Evolutionary conservation across 2,329 filamentous ascomycete species (phyloP), one percentile per base, ranked within the genome.

Genomic region (Biscogniauxia mediterranea): DNA sequence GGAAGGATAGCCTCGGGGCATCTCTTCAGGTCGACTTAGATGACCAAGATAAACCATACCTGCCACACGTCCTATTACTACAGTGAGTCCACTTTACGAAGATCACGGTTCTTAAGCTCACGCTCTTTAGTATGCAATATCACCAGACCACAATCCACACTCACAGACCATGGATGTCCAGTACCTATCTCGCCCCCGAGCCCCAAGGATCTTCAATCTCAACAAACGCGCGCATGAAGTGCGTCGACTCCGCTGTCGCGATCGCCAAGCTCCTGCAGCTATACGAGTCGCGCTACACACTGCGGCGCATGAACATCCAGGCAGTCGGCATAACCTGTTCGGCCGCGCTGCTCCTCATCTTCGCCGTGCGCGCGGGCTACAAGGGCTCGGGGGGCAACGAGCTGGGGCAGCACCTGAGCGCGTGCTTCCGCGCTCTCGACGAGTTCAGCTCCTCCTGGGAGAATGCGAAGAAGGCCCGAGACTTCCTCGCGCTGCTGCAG

Each of bases 161-260:
- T 38, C 56, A 61, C 26, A 23, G 60, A 26, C 60, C 60, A 13
- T 57, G 56, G 51, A 61, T 61, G 60, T 55, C 52, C 38, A 53
- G 46, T 19, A 51, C 51, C 52, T 52, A 59, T 28, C 53, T 17
- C 13, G 46, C 54, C 8, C 3, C 28, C 28, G 28, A 58, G 8
- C 57, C 49, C 5, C 52, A 32, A 8, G 23, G 25, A 20, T 15
- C 20, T n/a, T 13, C 28, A 32, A 32, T 32, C 28, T 8, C 28
- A 32, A 32, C 28, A 13, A 49, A 60, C 28, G 60, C 60, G 3
- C 52, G 60, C 15, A 52, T 21, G 51, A 58, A 50, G 49, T 62
- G 60, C 23, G 56, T 62, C 23, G 65, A 67, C 57, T 70, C 69
- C 26, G 61, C 64, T 59, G 66, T 69, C 46, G 64, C 67, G 0